Percentiles rank a stretch among this genome's conserved stretches.
Conservation (phyloP, 805 yeast genomes). For the Priceomyces fermenticarens region DNA sequence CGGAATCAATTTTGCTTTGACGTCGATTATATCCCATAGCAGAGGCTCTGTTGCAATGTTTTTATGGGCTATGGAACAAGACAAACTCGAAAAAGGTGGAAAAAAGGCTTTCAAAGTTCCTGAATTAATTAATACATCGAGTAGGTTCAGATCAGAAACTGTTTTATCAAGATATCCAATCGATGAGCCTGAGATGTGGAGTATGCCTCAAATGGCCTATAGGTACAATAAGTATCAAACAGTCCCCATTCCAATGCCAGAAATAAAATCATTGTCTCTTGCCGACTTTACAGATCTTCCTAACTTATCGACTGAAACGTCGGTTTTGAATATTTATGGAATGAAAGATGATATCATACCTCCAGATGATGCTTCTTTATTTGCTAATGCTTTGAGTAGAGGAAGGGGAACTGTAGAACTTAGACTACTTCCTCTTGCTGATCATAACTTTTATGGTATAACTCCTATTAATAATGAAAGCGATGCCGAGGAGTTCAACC, state of each 20-base stretch:
- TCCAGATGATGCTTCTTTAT: constrained; percentile 54
- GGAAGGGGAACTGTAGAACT: constrained; percentile 51
- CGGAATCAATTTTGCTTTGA: constrained; percentile 44
- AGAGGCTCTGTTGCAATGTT: constrained; percentile 78
- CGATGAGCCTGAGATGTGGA: constrained; percentile 15
- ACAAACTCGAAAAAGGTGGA: constrained; percentile 26
- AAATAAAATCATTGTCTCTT: constrained; percentile 47
- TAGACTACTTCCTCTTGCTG: constrained; percentile 62
- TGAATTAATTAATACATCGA: constrained; percentile 66
- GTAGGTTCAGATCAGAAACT: constrained; percentile 58
- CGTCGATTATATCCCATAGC: constrained; percentile 72
- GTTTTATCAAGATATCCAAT: constrained; percentile 39
- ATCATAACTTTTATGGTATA: constrained; percentile 74
- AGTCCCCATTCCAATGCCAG: constrained; percentile 45
- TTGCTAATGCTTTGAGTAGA: constrained; percentile 53
- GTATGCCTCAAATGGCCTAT: constrained; percentile 20
- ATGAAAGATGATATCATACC: constrained; percentile 65
- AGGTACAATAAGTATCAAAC: constrained; percentile 49
- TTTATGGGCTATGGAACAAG: constrained; percentile 58
- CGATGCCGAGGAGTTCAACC: constrained; percentile 32
- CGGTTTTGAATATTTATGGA: constrained; percentile 71
- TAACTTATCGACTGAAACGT: constrained; percentile 42
- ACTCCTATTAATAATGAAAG: constrained; percentile 31
- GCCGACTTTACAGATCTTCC: constrained; percentile 44
- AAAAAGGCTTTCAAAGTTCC: constrained; percentile 48